Evolutionary conservation across 2,329 filamentous ascomycete genomes (phyloP), one percentile per base, ranked within the genome.

Genomic region (Grosmannia penicillata): DNA sequence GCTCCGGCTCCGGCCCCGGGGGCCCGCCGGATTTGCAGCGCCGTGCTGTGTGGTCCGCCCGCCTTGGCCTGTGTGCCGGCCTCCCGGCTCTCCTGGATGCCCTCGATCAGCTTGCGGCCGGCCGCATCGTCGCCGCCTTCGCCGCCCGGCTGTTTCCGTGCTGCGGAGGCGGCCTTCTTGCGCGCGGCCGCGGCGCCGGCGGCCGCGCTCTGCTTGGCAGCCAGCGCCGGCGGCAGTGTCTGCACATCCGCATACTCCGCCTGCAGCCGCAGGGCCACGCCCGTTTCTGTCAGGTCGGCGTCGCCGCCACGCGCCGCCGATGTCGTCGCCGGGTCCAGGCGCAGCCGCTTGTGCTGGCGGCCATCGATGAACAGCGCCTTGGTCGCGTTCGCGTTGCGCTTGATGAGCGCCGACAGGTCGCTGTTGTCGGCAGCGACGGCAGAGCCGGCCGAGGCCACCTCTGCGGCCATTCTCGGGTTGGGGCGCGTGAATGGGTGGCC

Each of bases 221-320:
- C 82, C 17, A 95, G 68, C 2, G 74, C 74, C 18, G 79, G 73
- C 6, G 87, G 87, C 4, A 95, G 68, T 45, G 81, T 78, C 53
- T 76, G 74, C 18, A 91, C 78, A 51, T 78, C 66, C 49, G 77
- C 72, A 58, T 94, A 95, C 62, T 95, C 86, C 51, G 65, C 66
- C 38, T 68, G 67, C 53, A 82, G 75, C 34, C 78, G 72, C 38
- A 68, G 58, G 23, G 68, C 60, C 32, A 77, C 60, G 36, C 62
- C 60, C 33, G 63, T 48, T 43, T 57, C 54, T 38, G 55, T 56
- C 30, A 59, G 51, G 41, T 58, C 54, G 8, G 65, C 58, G 34
- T 62, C 59, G 36, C n/a, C 28, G 23, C 37, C 38, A 22, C 21
- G 21, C 40, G 62, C 56, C 4, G 60, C n/a, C n/a, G n/a, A n/a